Base-by-base conservation (phyloP, 2,329 filamentous ascomycete species). In the Ophiocordyceps camponoti-floridani region DNA sequence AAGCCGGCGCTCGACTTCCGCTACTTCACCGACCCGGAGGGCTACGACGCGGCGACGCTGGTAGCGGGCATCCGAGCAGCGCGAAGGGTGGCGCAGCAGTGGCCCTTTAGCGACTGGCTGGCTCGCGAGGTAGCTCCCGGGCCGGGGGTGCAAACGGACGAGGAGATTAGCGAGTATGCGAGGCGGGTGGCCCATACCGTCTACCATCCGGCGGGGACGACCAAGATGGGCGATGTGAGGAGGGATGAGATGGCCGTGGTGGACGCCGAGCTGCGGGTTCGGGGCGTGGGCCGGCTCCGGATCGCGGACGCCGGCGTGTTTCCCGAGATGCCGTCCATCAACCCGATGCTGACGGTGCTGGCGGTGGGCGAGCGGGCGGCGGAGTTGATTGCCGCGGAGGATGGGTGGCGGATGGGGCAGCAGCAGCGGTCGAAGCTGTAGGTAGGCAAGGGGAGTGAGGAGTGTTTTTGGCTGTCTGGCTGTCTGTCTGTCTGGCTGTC, bases 261-360 rank as follows among this genome's bases (percentile, higher is more conserved):
- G n/a, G 82, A 91, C 56, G 70, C 73, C 26, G 68, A 80, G 56
- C 63, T 94, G 49, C 81, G 75, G 64, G 68, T 94, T 28, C 70
- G 77, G 27, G 85, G 84, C 0, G 62, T 93, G 50, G 75, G 77
- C 66, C 77, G 75, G 28, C 63, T 93, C 47, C 74, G 86, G 47
- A 85, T 94, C 52, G 84, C 84, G 1, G 86, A 94, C 60, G 86
- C 86, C 0, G 84, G 86, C 54, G 75, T 94, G 43, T 94, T 94
- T 69, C 87, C 86, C 0, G 82, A 82, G 48, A 93, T 94, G 77
- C 72, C 83, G 41, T 82, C 75, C 45, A 82, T 91, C 59, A 94
- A 94, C 67, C 86, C 84, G 47, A 91, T 94, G 87, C 67, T 94
- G 57, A 94, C 86, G 1, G 86, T 94, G 5, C 62, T 94, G 57